Conservation (phyloP, 1,284 basidiomycete species). For the Boletus sp. region DNA sequence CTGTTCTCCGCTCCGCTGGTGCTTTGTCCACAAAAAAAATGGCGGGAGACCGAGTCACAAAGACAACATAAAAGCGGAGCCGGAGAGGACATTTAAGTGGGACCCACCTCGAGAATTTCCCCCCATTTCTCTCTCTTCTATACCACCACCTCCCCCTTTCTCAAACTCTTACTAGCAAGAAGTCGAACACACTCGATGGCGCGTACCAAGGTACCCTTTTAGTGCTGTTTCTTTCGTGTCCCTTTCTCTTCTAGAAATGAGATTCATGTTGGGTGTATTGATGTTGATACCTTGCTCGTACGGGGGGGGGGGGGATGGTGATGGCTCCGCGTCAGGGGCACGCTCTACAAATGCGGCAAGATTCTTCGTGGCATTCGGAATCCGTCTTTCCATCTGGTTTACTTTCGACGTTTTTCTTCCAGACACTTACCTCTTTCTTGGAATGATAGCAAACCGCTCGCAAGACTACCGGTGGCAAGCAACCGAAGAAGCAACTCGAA, state of each 20-base stretch:
- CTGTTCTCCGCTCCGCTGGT: too few relatives aligned
- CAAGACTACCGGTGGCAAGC: constrained; percentile 60
- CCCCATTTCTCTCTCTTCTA: constrained; percentile 16
- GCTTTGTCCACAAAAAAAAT: constrained; percentile 28
- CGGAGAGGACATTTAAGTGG: constrained; percentile 17
- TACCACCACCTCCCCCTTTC: constrained; percentile 17
- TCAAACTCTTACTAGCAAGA: neutral
- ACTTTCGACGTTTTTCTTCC: neutral
- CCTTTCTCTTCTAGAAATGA: neutral
- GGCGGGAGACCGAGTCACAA: constrained; percentile 15
- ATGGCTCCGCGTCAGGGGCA: neutral
- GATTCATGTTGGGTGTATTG: neutral
- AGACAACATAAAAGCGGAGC: constrained; percentile 3
- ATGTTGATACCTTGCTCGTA: neutral
- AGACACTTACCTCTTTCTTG: neutral
- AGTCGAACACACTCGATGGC: constrained; percentile 15
- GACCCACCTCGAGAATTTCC: neutral
- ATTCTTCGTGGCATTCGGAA: too few relatives aligned
- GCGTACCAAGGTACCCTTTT: constrained; percentile 28
- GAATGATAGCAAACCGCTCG: constrained; percentile 56
- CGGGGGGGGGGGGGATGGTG: too few relatives aligned
- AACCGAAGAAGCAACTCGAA: constrained; percentile 58
- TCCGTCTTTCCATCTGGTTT: too few relatives aligned
- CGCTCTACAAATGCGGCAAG: too few relatives aligned
- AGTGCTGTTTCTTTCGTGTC: neutral